Percentiles rank a stretch among this genome's conserved stretches.
Conservation (phyloP, 805 yeast genomes). For the Ogataea polymorpha region DNA sequence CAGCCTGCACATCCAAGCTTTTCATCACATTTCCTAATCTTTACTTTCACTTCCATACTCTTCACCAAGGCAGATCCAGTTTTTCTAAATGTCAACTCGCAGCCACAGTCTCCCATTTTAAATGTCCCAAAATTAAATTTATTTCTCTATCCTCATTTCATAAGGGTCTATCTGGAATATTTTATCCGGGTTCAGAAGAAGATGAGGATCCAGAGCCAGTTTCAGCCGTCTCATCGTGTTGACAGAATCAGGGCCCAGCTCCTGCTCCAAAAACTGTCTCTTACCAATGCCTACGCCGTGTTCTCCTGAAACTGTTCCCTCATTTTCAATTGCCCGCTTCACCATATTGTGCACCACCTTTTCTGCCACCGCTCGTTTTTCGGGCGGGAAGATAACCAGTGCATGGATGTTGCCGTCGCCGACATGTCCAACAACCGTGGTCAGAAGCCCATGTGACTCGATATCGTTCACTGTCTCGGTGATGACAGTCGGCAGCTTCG, state of each 20-base stretch:
- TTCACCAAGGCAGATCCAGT: too few species aligned
- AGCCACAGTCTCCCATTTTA: background rate
- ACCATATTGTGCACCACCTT: slow-evolving; percentile 60
- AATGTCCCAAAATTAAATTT: background rate
- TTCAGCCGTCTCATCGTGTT: slow-evolving; percentile 70
- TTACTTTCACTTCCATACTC: too few species aligned
- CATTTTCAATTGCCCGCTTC: slow-evolving; percentile 58
- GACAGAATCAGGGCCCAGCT: slow-evolving; percentile 64
- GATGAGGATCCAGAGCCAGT: slow-evolving; percentile 66
- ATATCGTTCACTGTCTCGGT: slow-evolving; percentile 61
- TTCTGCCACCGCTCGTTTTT: slow-evolving; percentile 44
- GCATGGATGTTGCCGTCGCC: slow-evolving; percentile 84
- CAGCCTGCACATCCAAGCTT: background rate
- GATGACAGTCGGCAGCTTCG: slow-evolving; percentile 59
- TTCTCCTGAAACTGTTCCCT: slow-evolving; percentile 83
- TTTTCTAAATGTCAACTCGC: too few species aligned
- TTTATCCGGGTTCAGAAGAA: slow-evolving; percentile 74
- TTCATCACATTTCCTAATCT: too few species aligned
- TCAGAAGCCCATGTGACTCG: slow-evolving; percentile 45
- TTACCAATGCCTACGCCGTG: slow-evolving; percentile 87
- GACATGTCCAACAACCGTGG: slow-evolving; percentile 69
- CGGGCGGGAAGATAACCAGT: slow-evolving; percentile 53
- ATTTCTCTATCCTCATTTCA: slow-evolving; percentile 18
- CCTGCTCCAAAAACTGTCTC: slow-evolving; percentile 53
- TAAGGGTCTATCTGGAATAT: slow-evolving; percentile 64